Base-by-base conservation (phyloP, 257 asterid species). In the Nicotiana sylvestris region DNA sequence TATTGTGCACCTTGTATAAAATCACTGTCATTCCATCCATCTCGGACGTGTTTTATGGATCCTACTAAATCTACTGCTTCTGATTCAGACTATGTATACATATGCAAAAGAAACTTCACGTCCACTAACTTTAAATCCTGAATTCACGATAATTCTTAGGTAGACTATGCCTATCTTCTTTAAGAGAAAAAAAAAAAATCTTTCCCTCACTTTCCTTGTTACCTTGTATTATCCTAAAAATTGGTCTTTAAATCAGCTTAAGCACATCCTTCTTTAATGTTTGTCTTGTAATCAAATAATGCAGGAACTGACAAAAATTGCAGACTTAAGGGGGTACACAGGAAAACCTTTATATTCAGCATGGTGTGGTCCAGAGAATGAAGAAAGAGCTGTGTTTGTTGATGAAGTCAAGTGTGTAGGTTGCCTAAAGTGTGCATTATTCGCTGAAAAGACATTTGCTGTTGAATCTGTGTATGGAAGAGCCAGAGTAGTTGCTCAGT, bases 331-430 rank as follows among this genome's bases (percentile, higher is more conserved):
- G 74, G 99, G 98, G 17, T 95, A 91, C 87, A 92, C 99, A 0
- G 98, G 98, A 1, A 88, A 88, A 85, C 99, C 99, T 0, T 87
- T 95, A 68, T 94, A 92, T 64, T 95, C 99, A 2, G 83, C 65
- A 21, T 95, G 99, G 99, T 60, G 67, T 5, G 98, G 99, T 5
- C 80, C 90, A 4, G 97, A 93, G 80, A 87, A 56, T 17, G 98
- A 95, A 81, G 69, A 87, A 25, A 88, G 97, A 88, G 98, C 97
- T 5, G 96, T 92, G 46, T 94, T 95, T 80, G 99, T 95, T 9
- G 98, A 95, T 83, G 98, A 95, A 86, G 97, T 89, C n/a, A 94
- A 91, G 89, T 95, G 98, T 55, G 89, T 95, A 6, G 99, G 97
- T 30, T 95, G 99, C 89, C 88, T 95, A 58, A 95, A 95, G 86